A percentile compares a stretch with the other conserved stretches of the same genome.
phyloP scores from a whole-genome alignment of 106 monocot species.

The Apostasia ramifera region DNA sequence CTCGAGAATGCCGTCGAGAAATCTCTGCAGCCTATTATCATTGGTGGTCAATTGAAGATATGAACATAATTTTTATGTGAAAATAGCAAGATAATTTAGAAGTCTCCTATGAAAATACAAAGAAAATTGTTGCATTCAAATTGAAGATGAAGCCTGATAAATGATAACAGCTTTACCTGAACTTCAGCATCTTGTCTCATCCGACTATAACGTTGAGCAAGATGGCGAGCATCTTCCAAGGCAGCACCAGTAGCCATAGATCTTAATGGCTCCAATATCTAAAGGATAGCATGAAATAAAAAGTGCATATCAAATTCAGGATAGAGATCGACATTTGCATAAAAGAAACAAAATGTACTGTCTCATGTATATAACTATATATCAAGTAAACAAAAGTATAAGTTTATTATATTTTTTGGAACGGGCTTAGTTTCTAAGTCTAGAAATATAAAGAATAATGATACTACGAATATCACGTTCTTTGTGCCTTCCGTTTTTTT shows the following conservation, averaged over 20 bases:
- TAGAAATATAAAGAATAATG: too few species aligned
- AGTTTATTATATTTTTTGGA: too few species aligned
- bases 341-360: too few species aligned
- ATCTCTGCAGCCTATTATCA: slow-evolving; percentile 62
- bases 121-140: neutral
- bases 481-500: too few species aligned
- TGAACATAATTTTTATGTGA: neutral
- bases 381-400: too few species aligned
- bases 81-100: neutral
- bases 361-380: too few species aligned
- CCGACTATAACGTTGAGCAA: slow-evolving; percentile 93
- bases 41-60: slow-evolving; percentile 8
- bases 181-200: slow-evolving; percentile 90
- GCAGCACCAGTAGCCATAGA: slow-evolving; percentile 68
- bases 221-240: slow-evolving; percentile 95
- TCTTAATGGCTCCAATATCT: slow-evolving; percentile 84
- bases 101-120: neutral
- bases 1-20: slow-evolving; percentile 68
- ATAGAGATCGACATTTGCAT: too few species aligned
- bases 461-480: too few species aligned
- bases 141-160: neutral
- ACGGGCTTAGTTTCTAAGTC: too few species aligned
- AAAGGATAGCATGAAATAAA: neutral
- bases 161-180: slow-evolving; percentile 28
- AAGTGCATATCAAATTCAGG: too few species aligned